Conservation (phyloP, 768 basidiomycete species). For the Mrakia frigida region DNA sequence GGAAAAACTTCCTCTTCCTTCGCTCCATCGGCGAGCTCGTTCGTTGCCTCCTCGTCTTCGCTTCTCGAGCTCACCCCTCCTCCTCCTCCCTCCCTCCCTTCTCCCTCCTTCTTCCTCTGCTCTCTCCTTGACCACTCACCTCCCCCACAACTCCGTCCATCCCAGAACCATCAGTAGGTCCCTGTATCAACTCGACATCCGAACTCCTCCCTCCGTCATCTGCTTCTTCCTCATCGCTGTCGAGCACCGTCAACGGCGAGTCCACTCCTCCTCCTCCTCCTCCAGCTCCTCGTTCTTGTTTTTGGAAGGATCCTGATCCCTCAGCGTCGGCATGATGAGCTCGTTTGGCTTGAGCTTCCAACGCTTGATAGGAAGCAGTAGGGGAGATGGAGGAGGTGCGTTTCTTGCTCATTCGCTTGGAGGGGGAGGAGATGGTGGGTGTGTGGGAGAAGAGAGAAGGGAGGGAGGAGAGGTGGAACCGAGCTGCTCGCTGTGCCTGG, state of each 20-base stretch:
- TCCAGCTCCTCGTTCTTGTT: neutral
- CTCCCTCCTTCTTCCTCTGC: neutral
- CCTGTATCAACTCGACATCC: neutral
- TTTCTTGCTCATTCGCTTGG: neutral
- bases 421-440: neutral
- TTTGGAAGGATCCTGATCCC: no score
- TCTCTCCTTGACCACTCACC: neutral
- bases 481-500: no score
- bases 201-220: neutral
- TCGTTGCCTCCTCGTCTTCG: neutral
- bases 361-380: neutral
- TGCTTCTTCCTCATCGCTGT: neutral
- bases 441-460: no score
- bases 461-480: no score
- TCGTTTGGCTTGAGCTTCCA: neutral
- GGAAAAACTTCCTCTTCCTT: neutral
- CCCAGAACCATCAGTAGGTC: neutral
- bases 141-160: neutral
- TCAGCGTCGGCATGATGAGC: neutral
- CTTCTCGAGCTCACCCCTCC: neutral
- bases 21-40: neutral
- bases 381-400: neutral
- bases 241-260: neutral
- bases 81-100: neutral
- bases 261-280: neutral